These are phyloP conservation scores for Penicillium manginii DNA, from an alignment of 495 filamentous ascomycete species.

Conservation along the genomic window DNA sequence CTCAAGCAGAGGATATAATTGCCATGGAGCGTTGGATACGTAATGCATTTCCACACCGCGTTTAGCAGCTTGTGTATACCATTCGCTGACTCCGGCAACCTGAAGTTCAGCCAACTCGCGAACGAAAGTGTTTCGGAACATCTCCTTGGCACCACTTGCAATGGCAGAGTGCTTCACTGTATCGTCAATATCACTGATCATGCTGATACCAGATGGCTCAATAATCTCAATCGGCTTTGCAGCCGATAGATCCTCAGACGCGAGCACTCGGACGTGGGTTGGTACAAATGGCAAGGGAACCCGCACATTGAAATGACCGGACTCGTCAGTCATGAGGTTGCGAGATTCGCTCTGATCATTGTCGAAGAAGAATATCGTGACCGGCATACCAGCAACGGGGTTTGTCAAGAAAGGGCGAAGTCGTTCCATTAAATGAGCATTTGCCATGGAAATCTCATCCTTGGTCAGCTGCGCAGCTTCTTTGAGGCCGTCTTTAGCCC, in stretches of 20 bases:
- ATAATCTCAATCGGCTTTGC: slow-evolving; percentile 75
- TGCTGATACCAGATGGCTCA: slow-evolving; percentile 79
- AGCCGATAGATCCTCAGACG: slow-evolving; percentile 81
- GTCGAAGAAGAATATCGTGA: slow-evolving; percentile 95
- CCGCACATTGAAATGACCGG: slow-evolving; percentile 81
- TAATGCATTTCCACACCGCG: slow-evolving; percentile 89
- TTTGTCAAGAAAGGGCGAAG: slow-evolving; percentile 87
- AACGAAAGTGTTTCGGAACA: slow-evolving; percentile 93
- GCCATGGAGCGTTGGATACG: slow-evolving; percentile 94
- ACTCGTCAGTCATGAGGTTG: slow-evolving; percentile 78
- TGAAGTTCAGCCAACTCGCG: slow-evolving; percentile 80
- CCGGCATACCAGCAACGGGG: slow-evolving; percentile 69
- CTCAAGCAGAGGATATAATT: slow-evolving; percentile 86
- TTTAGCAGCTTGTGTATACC: slow-evolving; percentile 77
- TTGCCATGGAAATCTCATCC: slow-evolving; percentile 76
- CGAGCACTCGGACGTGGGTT: slow-evolving; percentile 84
- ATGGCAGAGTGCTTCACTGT: slow-evolving; percentile 97
- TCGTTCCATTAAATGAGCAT: slow-evolving; percentile 82
- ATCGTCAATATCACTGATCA: slow-evolving; percentile 98
- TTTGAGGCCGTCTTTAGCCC: slow-evolving; percentile 34
- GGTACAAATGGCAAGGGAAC: slow-evolving; percentile 86
- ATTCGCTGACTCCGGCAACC: slow-evolving; percentile 83
- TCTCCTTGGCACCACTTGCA: slow-evolving; percentile 80
- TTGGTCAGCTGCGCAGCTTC: slow-evolving; percentile 63
- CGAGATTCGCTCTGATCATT: slow-evolving; percentile 74